Base-by-base conservation (phyloP, 306 rosid species). In the Casuarina glauca region DNA sequence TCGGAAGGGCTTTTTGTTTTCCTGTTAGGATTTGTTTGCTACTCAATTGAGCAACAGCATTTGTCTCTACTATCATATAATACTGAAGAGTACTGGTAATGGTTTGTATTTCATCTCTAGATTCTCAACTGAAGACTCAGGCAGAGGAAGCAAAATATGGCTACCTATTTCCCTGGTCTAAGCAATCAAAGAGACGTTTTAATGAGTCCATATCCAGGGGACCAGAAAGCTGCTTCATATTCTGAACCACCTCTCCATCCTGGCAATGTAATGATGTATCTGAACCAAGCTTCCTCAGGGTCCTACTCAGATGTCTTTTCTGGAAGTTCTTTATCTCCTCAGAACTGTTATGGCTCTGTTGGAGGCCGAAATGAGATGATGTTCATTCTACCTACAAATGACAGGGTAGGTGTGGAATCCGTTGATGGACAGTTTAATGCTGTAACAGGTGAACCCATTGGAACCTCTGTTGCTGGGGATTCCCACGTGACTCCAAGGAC, bases 341-440 rank as follows among this genome's bases (percentile, higher is more conserved):
- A 89, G 76, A 86, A 86, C 77, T 83, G 83, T 52, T 69, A 55
- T 49, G 89, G 87, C 69, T 79, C 87, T 70, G 74, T 80, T 32
- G 89, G 89, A 74, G 86, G 78, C 39, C 89, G 89, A 79, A 85
- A 82, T 78, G 96, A 90, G 73, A 78, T 87, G 88, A 87, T 79
- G 88, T 90, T 91, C 63, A 84, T 90, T 58, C 85, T 94, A 54
- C 83, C 87, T 9, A 77, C 84, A 17, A 80, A 83, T 54, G 87
- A 86, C 44, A 50, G 84, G 4, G 39, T 73, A 76, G 82, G 76
- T 53, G 79, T 81, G 88, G 86, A 84, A 19, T 63, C 82, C 69
- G 58, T 84, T 43, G 70, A 79, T 64, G 88, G 64, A 3, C 85
- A 81, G 73, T 75, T 86, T 8, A 80, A 80, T 77, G 50, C 71